Evolutionary conservation across 805 yeast species (phyloP).

Genomic region (Metschnikowia chrysomelidarum): DNA sequence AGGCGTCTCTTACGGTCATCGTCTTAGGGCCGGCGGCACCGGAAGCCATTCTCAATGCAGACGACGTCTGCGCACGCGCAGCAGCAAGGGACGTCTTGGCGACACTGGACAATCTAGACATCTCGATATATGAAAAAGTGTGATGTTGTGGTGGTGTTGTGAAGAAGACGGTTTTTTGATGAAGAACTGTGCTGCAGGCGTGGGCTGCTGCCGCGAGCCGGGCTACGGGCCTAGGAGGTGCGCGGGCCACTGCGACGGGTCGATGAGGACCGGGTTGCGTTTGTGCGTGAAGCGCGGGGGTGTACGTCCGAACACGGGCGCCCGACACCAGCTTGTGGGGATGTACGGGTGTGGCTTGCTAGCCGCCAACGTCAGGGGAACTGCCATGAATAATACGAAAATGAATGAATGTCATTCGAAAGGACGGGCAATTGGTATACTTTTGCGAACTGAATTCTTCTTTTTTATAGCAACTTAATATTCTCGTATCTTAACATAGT

Average conservation of each 20-base stretch:
- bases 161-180: background rate
- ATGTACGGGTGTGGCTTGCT: no score
- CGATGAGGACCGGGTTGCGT: conserved; percentile 26
- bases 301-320: conserved; percentile 17
- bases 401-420: no score
- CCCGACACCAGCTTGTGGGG: no score
- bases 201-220: conserved; percentile 3
- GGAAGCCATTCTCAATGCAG: conserved; percentile 41
- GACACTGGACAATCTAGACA: conserved; percentile 33
- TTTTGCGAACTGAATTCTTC: no score
- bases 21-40: conserved; percentile 50
- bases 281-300: conserved; percentile 17
- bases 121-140: conserved; percentile 8
- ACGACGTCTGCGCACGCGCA: conserved; percentile 25
- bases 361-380: no score
- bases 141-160: conserved; percentile 1
- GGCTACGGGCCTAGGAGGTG: conserved; percentile 2
- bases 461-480: no score
- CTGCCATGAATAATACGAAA: no score
- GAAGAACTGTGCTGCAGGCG: conserved; percentile 5
- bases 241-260: conserved; percentile 13
- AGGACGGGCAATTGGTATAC: no score
- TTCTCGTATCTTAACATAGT: no score
- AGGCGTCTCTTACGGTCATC: conserved; percentile 95
- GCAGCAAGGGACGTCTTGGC: conserved; percentile 45